Conservation (phyloP, 2,329 filamentous ascomycete species). For the Zopfia rhizophila region DNA sequence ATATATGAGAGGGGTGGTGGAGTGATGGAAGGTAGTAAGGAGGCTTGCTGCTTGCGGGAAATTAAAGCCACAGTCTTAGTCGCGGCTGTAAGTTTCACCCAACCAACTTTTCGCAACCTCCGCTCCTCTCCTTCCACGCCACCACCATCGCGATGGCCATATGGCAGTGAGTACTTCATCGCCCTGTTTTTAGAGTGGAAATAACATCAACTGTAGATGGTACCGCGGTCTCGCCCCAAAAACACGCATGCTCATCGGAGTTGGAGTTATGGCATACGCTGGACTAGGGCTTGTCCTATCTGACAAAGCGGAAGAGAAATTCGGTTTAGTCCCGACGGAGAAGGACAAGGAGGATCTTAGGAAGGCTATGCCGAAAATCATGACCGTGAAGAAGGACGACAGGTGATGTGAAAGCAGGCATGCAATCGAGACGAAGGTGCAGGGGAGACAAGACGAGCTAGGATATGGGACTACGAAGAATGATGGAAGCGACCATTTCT, state of each 20-base stretch:
- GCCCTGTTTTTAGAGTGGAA: not conserved
- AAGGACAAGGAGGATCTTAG: slow-evolving; percentile 76
- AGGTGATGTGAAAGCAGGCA: not conserved
- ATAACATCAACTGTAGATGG: slow-evolving; percentile 36
- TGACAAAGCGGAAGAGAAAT: slow-evolving; percentile 76
- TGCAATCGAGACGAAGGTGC: too few species aligned
- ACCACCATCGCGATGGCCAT: slow-evolving; percentile 40
- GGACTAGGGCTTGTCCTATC: slow-evolving; percentile 76
- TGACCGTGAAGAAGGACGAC: slow-evolving; percentile 33
- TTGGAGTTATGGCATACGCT: slow-evolving; percentile 81
- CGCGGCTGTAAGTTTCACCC: slow-evolving; percentile 8
- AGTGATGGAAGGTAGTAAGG: too few species aligned
- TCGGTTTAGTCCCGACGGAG: slow-evolving; percentile 77
- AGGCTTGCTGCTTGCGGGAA: slow-evolving; percentile 9
- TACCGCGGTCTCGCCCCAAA: slow-evolving; percentile 78
- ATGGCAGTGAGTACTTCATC: slow-evolving; percentile 44
- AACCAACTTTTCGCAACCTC: slow-evolving; percentile 16
- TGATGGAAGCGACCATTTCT: slow-evolving; percentile 39
- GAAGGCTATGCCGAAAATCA: slow-evolving; percentile 70
- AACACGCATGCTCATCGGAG: slow-evolving; percentile 76
- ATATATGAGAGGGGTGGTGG: too few species aligned
- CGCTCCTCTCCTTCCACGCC: slow-evolving; percentile 9
- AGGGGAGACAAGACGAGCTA: too few species aligned
- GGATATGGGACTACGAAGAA: slow-evolving; percentile 36
- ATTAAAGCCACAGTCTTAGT: slow-evolving; percentile 9